Evolutionary conservation across 1,139 yeast species (phyloP).

Genomic region (Lodderomyces oxycetoniae): DNA sequence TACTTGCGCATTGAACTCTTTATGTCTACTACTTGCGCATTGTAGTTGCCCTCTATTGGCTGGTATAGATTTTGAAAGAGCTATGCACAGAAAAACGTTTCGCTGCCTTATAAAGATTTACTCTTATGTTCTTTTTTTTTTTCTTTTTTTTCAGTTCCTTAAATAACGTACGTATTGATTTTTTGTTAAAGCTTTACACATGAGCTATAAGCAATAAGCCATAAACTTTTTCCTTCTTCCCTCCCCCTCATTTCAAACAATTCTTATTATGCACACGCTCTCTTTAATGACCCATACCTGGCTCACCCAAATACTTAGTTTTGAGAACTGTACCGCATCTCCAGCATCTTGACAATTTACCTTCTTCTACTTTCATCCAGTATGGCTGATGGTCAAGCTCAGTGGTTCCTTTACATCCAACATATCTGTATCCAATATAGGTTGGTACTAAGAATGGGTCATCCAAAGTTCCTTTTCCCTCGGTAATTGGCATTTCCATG

Average conservation of each 20-base stretch:
- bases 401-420: slow-evolving; percentile 90
- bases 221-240: too few species aligned
- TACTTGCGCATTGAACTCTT: too few species aligned
- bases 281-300: slow-evolving; percentile 52
- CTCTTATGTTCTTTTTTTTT: background rate
- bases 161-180: too few species aligned
- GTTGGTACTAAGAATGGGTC: slow-evolving; percentile 90
- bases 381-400: slow-evolving; percentile 85
- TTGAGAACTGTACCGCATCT: slow-evolving; percentile 96
- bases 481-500: slow-evolving; percentile 78
- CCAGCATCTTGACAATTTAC: slow-evolving; percentile 92
- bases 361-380: slow-evolving; percentile 91
- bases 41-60: too few species aligned
- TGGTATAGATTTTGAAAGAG: too few species aligned
- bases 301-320: slow-evolving; percentile 84
- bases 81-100: too few species aligned
- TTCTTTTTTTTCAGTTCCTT: background rate
- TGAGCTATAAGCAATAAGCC: too few species aligned
- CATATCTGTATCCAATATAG: slow-evolving; percentile 89
- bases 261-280: too few species aligned
- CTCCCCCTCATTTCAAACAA: too few species aligned
- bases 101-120: background rate
- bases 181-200: too few species aligned
- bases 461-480: slow-evolving; percentile 81
- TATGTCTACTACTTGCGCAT: too few species aligned